Percentiles rank a stretch among this genome's conserved stretches.
These are phyloP conservation scores for Syncephalastrum contaminatum DNA, from an alignment of 371 early-diverging fungal genomes.

Conservation along the genomic window DNA sequence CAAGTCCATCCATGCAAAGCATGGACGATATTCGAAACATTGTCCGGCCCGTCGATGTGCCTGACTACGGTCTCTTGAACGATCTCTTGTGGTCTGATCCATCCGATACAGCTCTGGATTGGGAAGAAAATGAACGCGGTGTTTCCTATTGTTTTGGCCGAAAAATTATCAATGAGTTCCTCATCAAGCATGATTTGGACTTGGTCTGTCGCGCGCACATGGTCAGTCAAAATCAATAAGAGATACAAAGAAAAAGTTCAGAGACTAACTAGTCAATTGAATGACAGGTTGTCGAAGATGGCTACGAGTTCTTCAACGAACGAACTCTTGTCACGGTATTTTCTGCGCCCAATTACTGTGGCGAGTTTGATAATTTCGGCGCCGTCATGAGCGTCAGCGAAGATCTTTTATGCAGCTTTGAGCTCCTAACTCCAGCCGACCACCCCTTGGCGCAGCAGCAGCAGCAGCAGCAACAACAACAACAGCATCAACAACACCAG, in stretches of 20 bases:
- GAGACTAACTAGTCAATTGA: too few species aligned
- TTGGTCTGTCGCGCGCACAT: constrained; percentile 97
- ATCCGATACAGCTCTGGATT: constrained; percentile 69
- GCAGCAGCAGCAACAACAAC: constrained; percentile 6
- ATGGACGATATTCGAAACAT: constrained; percentile 93
- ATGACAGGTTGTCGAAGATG: constrained; percentile 85
- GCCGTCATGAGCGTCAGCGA: constrained; percentile 92
- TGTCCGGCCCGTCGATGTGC: constrained; percentile 90
- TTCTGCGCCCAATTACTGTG: constrained; percentile 97
- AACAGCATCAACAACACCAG: constrained; percentile 4
- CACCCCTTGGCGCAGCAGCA: constrained; percentile 8
- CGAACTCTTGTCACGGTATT: constrained; percentile 91
- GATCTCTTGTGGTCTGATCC: constrained; percentile 93
- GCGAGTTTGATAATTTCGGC: constrained; percentile 92
- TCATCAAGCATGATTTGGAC: constrained; percentile 86
- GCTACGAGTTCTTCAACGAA: constrained; percentile 95
- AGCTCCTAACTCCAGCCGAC: constrained; percentile 23
- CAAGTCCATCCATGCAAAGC: constrained; percentile 43
- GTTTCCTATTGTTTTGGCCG: constrained; percentile 94
- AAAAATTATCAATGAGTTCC: constrained; percentile 82
- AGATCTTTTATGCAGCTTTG: constrained; percentile 85
- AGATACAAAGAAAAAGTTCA: too few species aligned
- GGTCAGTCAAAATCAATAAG: constrained; percentile 55
- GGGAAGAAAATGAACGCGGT: constrained; percentile 98
- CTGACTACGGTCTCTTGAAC: constrained; percentile 85